Evolutionary conservation across 2,329 filamentous ascomycete genomes (phyloP).

Genomic region (Paecilomyces niveus): DNA sequence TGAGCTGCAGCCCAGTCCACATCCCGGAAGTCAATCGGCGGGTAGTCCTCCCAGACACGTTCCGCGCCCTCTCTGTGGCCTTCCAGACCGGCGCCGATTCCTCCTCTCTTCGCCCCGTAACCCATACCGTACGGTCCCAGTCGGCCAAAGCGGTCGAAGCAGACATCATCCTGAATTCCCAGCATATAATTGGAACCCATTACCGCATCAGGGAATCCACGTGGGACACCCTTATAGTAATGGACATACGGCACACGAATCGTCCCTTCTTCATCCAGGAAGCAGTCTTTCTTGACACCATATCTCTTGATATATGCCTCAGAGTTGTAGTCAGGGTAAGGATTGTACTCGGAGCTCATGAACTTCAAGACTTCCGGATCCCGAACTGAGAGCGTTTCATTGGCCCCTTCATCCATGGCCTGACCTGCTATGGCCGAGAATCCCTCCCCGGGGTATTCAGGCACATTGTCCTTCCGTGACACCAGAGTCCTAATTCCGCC

Average conservation of each 20-base stretch:
- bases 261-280: slow-evolving; percentile 61
- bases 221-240: slow-evolving; percentile 69
- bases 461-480: slow-evolving; percentile 56
- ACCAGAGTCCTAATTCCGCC: slow-evolving; percentile 73
- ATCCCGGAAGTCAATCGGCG: slow-evolving; percentile 68
- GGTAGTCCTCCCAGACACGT: slow-evolving; percentile 63
- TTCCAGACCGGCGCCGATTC: slow-evolving; percentile 76
- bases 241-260: slow-evolving; percentile 61
- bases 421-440: slow-evolving; percentile 49
- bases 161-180: slow-evolving; percentile 73
- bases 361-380: slow-evolving; percentile 22
- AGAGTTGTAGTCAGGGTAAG: slow-evolving; percentile 60
- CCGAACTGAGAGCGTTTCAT: slow-evolving; percentile 7
- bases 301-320: slow-evolving; percentile 50
- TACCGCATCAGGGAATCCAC: slow-evolving; percentile 75
- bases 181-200: slow-evolving; percentile 82
- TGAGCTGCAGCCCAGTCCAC: slow-evolving; percentile 77
- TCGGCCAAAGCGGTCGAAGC: slow-evolving; percentile 86
- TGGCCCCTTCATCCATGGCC: neutral
- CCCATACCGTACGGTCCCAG: slow-evolving; percentile 86
- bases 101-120: slow-evolving; percentile 71
- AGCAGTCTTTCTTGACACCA: slow-evolving; percentile 65
- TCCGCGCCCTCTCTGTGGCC: slow-evolving; percentile 78
- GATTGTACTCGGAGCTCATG: slow-evolving; percentile 53
- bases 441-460: slow-evolving; percentile 67